Evolutionary conservation across 2,329 filamentous ascomycete species (phyloP), one percentile per base, ranked within the genome.

Genomic region (Botrytis byssoidea): DNA sequence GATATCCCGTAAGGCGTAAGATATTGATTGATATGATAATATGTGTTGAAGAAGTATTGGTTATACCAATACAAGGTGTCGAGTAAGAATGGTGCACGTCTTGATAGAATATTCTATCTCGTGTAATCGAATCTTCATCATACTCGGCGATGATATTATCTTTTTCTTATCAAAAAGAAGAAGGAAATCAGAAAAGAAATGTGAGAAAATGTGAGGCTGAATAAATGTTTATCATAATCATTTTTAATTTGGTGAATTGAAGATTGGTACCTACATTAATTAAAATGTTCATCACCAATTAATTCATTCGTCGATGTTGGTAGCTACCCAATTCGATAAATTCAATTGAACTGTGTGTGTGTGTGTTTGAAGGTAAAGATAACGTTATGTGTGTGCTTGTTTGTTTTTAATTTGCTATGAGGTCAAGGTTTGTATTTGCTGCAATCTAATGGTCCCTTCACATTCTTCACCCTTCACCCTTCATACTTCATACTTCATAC

Each of bases 21-120:
- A 60, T 66, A 44, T 63, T 46, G 68, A 67, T 29, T 63, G 48
- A 7, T 25, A 14, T n/a, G 32, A 25, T 60, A 65, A 74, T 32
- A 78, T 79, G 77, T 80, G 79, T 78, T 78, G 74, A 46, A 46
- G 71, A 35, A 73, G 77, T 75, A 79, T 80, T 80, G 79, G 78
- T 73, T 72, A 69, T 74, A 40, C 35, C 29, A 29, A 29, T 55
- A 16, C 12, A 55, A 29, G n/a, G 51, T 55, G 64, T 75, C 75
- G 73, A 78, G 76, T 79, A 77, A 75, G 75, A 78, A 71, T 68
- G 59, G 40, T 59, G 77, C 78, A 79, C 77, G 77, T 79, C 75
- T 74, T 67, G n/a, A 55, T 55, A 44, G 73, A 60, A 68, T 63
- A 20, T 67, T 55, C 63, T 44, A 71, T 42, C n/a, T 69, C 64